Conservation (phyloP, 1,139 yeast species). For the Candida dubliniensis region DNA sequence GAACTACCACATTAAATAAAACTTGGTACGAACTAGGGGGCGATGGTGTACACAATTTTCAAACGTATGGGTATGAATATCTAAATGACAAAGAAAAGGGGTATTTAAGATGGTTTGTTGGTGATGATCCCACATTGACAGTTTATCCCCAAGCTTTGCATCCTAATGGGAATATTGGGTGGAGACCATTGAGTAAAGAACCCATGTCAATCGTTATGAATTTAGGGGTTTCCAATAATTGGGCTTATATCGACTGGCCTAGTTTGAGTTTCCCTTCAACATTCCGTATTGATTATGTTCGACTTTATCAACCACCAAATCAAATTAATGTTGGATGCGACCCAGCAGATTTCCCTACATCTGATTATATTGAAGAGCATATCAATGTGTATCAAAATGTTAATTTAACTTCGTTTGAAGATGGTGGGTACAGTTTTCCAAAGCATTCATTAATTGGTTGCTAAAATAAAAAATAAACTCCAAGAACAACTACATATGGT, state of each 20-base stretch:
- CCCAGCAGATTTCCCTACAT: slow-evolving; percentile 72
- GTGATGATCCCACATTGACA: slow-evolving; percentile 65
- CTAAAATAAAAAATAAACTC: background rate
- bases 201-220: slow-evolving; percentile 83
- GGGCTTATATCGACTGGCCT: slow-evolving; percentile 85
- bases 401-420: slow-evolving; percentile 65
- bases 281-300: slow-evolving; percentile 71
- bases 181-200: slow-evolving; percentile 77
- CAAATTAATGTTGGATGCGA: slow-evolving; percentile 64
- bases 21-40: slow-evolving; percentile 74
- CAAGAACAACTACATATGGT: too few relatives aligned
- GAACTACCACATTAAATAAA: slow-evolving; percentile 64
- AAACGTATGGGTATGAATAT: slow-evolving; percentile 77
- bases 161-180: slow-evolving; percentile 81
- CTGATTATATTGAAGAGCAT: slow-evolving; percentile 68
- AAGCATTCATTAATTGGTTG: slow-evolving; percentile 27
- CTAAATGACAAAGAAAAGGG: slow-evolving; percentile 65
- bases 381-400: slow-evolving; percentile 58
- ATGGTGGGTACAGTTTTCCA: slow-evolving; percentile 69
- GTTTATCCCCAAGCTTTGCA: slow-evolving; percentile 63
- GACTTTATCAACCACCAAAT: slow-evolving; percentile 72
- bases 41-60: slow-evolving; percentile 47
- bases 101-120: slow-evolving; percentile 81
- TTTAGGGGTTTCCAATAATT: slow-evolving; percentile 74
- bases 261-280: slow-evolving; percentile 68